Base-by-base conservation (phyloP, 345 rosid species). In the Gossypium arboreum region DNA sequence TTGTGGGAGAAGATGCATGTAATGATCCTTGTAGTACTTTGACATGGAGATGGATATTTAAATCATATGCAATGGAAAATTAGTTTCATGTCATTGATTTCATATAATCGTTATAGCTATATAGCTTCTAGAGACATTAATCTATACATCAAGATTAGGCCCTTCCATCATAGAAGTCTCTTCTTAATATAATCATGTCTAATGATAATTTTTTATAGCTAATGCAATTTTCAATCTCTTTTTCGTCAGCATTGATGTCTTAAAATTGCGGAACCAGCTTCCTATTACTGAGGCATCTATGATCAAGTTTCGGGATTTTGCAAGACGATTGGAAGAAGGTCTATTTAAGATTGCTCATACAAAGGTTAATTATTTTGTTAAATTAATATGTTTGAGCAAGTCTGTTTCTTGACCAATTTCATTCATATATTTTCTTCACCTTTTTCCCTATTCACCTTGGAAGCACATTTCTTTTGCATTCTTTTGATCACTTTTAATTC, bases 251-350 rank as follows among this genome's bases (percentile, higher is more conserved):
- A 82, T 79, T 59, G 47, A 55, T 24, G 76, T 88, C 69, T 78
- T 95, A 77, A 77, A 81, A 74, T 87, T 84, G 73, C 85, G 92
- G 78, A 88, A 88, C 65, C 77, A 41, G 84, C 87, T 34, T 72
- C 86, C 71, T 81, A 70, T 75, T 16, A 43, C 54, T 75, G 92
- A 90, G 15, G 52, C 75, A 71, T 83, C 83, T 79, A 80, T 81
- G 77, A 74, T 73, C 34, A 95, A 54, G 82, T 82, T 73, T 71
- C 84, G 52, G 79, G 97, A 88, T 78, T 55, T 91, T 58, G 89
- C 90, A 58, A 95, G 80, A 83, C 97, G 99, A 78, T 80, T 93
- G 71, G 99, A 95, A 80, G 97, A 91, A 72, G 94, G 98, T 68
- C 81, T 95, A 44, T 90, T 87, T 79, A 93, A 82, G 84, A 61